Evolutionary conservation across 169 alveolate species (phyloP).

Genomic region (Plasmodium gaboni): DNA sequence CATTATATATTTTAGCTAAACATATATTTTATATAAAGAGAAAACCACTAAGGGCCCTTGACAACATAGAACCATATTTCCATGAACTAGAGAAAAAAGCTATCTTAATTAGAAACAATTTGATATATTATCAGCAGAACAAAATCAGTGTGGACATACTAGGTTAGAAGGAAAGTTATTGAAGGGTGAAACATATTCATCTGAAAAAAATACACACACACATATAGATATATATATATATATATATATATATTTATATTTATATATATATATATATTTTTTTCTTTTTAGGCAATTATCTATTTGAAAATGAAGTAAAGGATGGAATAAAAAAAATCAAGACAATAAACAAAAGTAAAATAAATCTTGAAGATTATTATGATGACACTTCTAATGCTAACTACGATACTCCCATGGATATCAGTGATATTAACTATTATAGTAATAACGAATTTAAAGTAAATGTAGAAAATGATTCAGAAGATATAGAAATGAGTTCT

Average conservation of each 20-base stretch:
- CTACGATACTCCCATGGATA: slow-evolving; percentile 33
- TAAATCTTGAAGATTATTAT: slow-evolving; percentile 10
- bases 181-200: background rate
- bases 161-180: slow-evolving; percentile 17
- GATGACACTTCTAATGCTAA: slow-evolving; percentile 18
- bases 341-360: slow-evolving; percentile 25
- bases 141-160: slow-evolving; percentile 66
- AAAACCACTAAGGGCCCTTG: slow-evolving; percentile 68
- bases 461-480: background rate
- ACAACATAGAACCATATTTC: slow-evolving; percentile 54
- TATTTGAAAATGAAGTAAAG: slow-evolving; percentile 43
- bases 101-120: slow-evolving; percentile 63
- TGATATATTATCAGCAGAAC: slow-evolving; percentile 50
- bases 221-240: background rate
- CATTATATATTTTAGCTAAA: slow-evolving; percentile 43
- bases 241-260: background rate
- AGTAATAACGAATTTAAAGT: slow-evolving; percentile 20
- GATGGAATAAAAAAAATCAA: slow-evolving; percentile 51
- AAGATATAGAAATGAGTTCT: slow-evolving; percentile 18
- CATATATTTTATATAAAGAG: slow-evolving; percentile 48
- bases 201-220: background rate
- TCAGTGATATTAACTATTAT: slow-evolving; percentile 61
- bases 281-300: slow-evolving; percentile 26
- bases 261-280: background rate
- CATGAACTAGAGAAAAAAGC: slow-evolving; percentile 72